phyloP scores from a whole-genome alignment of 768 basidiomycete genomes.

The Pholiota conissans region DNA sequence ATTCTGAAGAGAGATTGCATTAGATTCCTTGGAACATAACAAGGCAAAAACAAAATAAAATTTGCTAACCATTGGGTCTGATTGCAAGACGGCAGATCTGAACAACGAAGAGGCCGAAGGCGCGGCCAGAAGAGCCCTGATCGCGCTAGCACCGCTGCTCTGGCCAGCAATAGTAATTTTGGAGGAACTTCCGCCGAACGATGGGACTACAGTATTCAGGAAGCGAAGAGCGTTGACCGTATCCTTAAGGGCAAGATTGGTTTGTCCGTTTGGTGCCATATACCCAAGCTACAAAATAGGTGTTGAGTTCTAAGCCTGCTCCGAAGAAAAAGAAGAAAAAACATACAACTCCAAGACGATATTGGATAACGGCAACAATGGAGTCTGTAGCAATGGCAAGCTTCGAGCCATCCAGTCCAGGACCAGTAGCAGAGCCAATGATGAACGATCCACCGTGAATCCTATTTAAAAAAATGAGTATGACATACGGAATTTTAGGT shows the following conservation, averaged over 20 bases:
- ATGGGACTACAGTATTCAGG: conserved; percentile 52
- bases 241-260: conserved; percentile 73
- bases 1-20: conserved; percentile 40
- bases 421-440: conserved; percentile 65
- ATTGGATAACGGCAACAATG: conserved; percentile 82
- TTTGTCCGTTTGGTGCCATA: conserved; percentile 66
- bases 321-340: not conserved
- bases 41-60: no score
- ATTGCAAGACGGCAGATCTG: conserved; percentile 77
- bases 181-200: conserved; percentile 64
- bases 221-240: conserved; percentile 66
- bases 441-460: conserved; percentile 86
- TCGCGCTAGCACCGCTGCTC: conserved; percentile 76
- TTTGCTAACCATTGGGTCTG: conserved; percentile 76
- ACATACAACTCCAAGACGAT: conserved; percentile 77
- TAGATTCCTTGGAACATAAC: not conserved
- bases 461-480: conserved; percentile 38
- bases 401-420: conserved; percentile 76
- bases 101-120: conserved; percentile 75
- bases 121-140: conserved; percentile 72
- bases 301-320: not conserved
- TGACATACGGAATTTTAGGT: no score
- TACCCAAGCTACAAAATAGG: conserved; percentile 59
- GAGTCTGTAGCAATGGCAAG: conserved; percentile 71
- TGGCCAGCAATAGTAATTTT: conserved; percentile 82